Evolutionary conservation across 305 asterid genomes (phyloP).

Genomic region (Nicotiana rustica): DNA sequence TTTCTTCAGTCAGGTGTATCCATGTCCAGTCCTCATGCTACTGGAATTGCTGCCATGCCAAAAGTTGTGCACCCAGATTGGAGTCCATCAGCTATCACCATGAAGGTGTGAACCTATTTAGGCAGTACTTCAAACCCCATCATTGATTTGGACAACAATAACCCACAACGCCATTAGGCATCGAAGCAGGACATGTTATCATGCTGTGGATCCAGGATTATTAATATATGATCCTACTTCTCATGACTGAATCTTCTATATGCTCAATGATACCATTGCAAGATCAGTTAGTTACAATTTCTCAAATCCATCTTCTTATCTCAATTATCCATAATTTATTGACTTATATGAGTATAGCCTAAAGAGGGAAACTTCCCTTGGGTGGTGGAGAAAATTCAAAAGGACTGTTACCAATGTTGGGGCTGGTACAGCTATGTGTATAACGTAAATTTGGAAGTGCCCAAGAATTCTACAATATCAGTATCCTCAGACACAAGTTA

Average conservation of each 20-base stretch:
- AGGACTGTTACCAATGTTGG: no score
- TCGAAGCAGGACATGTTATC: constrained; percentile 30
- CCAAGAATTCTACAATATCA: no score
- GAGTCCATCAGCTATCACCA: no score
- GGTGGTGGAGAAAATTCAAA: no score
- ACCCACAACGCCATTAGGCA: constrained; percentile 34
- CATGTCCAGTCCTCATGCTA: no score
- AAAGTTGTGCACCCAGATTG: no score
- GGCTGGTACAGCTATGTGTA: no score
- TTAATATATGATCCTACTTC: constrained; percentile 27
- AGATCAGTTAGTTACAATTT: neutral
- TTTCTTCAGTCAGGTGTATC: no score
- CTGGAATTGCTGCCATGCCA: no score
- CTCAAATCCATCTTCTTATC: constrained; percentile 15
- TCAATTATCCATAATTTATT: constrained; percentile 12
- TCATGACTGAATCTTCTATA: constrained; percentile 33
- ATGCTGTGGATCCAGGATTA: constrained; percentile 32
- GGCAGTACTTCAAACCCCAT: constrained; percentile 31
- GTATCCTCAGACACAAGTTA: no score
- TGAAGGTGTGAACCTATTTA: neutral
- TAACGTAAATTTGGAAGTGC: no score
- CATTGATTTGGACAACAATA: neutral
- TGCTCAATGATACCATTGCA: constrained; percentile 31
- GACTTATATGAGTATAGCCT: neutral
- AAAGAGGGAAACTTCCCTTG: no score